phyloP scores from a whole-genome alignment of 495 filamentous ascomycete genomes.

The Trichoderma erinaceum region DNA sequence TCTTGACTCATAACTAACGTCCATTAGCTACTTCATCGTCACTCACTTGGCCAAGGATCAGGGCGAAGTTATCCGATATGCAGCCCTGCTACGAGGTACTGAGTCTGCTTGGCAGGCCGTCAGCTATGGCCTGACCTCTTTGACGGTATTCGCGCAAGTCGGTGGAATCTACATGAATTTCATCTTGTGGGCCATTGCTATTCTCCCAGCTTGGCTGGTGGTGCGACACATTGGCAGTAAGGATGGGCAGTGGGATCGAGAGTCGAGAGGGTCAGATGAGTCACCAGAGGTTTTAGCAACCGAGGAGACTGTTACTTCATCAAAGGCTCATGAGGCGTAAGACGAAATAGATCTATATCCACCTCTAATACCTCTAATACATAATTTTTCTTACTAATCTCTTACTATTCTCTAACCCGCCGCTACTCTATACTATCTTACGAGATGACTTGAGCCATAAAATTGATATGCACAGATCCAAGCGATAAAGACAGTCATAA shows the following conservation, averaged over 20 bases:
- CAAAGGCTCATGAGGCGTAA: background rate
- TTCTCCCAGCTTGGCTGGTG: slow-evolving; percentile 55
- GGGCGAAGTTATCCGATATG: slow-evolving; percentile 54
- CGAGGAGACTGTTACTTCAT: background rate
- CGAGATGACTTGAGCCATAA: too few species aligned
- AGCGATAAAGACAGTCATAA: too few species aligned
- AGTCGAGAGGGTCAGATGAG: background rate
- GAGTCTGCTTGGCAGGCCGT: slow-evolving; percentile 59
- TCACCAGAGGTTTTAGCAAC: background rate
- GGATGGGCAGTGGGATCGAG: background rate
- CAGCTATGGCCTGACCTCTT: slow-evolving; percentile 52
- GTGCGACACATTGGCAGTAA: slow-evolving; percentile 43
- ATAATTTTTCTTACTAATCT: too few species aligned
- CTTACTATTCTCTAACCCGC: too few species aligned
- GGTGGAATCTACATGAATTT: slow-evolving; percentile 59
- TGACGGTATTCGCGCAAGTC: slow-evolving; percentile 52
- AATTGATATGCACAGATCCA: too few species aligned
- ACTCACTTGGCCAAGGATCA: slow-evolving; percentile 50
- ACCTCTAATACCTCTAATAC: too few species aligned
- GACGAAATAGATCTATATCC: too few species aligned
- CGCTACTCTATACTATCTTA: too few species aligned
- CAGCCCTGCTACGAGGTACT: slow-evolving; percentile 53
- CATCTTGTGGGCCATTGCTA: slow-evolving; percentile 50
- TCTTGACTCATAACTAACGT: background rate
- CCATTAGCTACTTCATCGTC: slow-evolving; percentile 54